Evolutionary conservation across 163 green algal genomes (phyloP).

Genomic region (Trebouxia gelatinosa): DNA sequence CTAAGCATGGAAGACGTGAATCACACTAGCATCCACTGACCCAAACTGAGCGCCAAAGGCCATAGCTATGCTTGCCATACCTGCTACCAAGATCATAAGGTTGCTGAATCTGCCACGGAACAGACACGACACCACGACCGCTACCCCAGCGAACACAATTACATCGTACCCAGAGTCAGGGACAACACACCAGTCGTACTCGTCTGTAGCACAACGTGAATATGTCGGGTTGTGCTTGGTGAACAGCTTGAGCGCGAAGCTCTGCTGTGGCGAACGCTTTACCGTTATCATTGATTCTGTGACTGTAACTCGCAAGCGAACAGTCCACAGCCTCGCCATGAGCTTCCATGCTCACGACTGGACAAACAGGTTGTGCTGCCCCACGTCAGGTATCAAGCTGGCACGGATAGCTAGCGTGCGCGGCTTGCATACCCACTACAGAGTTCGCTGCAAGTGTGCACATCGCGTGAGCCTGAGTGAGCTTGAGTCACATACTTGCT

Average conservation of each 20-base stretch:
- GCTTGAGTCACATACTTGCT: too few relatives aligned
- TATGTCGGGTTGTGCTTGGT: background rate
- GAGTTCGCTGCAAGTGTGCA: too few relatives aligned
- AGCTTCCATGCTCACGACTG: too few relatives aligned
- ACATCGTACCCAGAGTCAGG: conserved; percentile 51
- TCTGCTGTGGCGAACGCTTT: background rate
- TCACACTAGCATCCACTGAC: background rate
- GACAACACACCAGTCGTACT: conserved; percentile 36
- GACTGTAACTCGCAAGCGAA: conserved; percentile 20
- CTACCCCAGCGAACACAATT: conserved; percentile 75
- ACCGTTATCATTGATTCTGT: conserved; percentile 1
- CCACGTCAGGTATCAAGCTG: too few relatives aligned
- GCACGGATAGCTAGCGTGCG: too few relatives aligned
- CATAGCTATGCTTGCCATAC: conserved; percentile 26
- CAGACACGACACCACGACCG: conserved; percentile 54
- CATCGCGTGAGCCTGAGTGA: too few relatives aligned
- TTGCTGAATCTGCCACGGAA: conserved; percentile 65
- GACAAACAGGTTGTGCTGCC: too few relatives aligned
- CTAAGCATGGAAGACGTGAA: background rate
- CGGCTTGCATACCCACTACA: too few relatives aligned
- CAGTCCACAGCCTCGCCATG: background rate
- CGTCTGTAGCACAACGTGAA: conserved; percentile 11
- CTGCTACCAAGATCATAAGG: conserved; percentile 64
- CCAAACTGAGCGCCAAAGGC: background rate
- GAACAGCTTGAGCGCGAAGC: background rate